Evolutionary conservation across 179 eudicot genomes (phyloP).

Genomic region (Beta macrorhiza): DNA sequence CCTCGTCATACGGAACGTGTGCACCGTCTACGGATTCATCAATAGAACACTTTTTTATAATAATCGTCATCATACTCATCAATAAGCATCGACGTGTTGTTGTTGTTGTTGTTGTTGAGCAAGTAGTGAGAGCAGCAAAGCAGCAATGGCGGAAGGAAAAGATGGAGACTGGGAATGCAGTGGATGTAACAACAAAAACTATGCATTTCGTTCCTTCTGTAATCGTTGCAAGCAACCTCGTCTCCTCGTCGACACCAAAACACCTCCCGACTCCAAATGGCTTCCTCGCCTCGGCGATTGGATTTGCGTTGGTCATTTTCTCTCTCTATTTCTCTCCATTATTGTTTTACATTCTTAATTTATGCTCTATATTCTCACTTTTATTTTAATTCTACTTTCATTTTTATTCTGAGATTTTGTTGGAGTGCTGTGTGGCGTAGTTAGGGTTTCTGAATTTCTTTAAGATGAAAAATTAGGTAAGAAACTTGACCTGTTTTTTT

Average conservation of each 20-base stretch:
- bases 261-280: constrained; percentile 74
- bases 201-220: constrained; percentile 71
- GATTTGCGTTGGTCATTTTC: constrained; percentile 58
- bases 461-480: too few species aligned
- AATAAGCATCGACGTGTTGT: too few species aligned
- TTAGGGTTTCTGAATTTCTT: too few species aligned
- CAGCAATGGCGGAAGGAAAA: constrained; percentile 36
- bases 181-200: constrained; percentile 62
- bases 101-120: too few species aligned
- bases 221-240: constrained; percentile 78
- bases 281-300: constrained; percentile 82
- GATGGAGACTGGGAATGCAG: constrained; percentile 87
- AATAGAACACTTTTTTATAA: too few species aligned
- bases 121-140: background rate
- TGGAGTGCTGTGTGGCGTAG: background rate
- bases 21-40: too few species aligned
- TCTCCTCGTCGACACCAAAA: constrained; percentile 60
- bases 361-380: background rate
- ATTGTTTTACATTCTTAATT: too few species aligned
- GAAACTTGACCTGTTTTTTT: too few species aligned
- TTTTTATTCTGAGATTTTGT: background rate
- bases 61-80: too few species aligned
- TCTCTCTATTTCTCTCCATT: background rate
- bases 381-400: background rate
- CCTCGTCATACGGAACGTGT: too few species aligned